Evolutionary conservation across 768 basidiomycete species (phyloP).

Genomic region (Clitopilus passeckerianus): DNA sequence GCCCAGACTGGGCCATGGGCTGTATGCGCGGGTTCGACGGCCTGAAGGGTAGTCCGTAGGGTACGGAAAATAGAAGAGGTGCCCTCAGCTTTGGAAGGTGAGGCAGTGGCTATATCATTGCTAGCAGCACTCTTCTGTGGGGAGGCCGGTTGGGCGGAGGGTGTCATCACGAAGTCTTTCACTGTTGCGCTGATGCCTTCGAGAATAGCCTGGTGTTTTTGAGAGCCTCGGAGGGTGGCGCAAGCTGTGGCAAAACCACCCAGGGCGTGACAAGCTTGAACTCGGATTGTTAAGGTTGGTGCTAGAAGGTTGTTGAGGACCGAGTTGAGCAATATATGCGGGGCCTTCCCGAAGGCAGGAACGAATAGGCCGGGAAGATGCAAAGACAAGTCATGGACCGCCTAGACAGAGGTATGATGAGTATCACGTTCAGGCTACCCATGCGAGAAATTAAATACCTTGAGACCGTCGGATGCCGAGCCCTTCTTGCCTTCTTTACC

Average conservation of each 20-base stretch:
- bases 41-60: slow-evolving; percentile 56
- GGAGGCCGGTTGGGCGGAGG: slow-evolving; percentile 31
- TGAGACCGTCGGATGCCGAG: slow-evolving; percentile 70
- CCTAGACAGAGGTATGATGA: slow-evolving; percentile 32
- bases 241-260: slow-evolving; percentile 61
- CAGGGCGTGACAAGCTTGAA: slow-evolving; percentile 72
- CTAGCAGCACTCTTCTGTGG: slow-evolving; percentile 20
- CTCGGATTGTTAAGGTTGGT: slow-evolving; percentile 57
- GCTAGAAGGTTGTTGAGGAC: slow-evolving; percentile 61
- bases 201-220: slow-evolving; percentile 33
- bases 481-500: slow-evolving; percentile 91
- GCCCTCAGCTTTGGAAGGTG: slow-evolving; percentile 6
- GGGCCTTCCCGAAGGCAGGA: slow-evolving; percentile 46
- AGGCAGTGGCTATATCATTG: not conserved
- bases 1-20: slow-evolving; percentile 82
- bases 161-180: slow-evolving; percentile 41
- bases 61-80: slow-evolving; percentile 61
- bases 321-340: slow-evolving; percentile 40
- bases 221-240: slow-evolving; percentile 39
- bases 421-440: not conserved
- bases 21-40: slow-evolving; percentile 49
- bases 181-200: slow-evolving; percentile 39
- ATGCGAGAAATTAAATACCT: slow-evolving; percentile 36
- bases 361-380: slow-evolving; percentile 64
- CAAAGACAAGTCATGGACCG: slow-evolving; percentile 63